A percentile compares a stretch with the other conserved stretches of the same genome.
phyloP scores from a whole-genome alignment of 2,329 filamentous ascomycete genomes.

The Raffaelea arxii region DNA sequence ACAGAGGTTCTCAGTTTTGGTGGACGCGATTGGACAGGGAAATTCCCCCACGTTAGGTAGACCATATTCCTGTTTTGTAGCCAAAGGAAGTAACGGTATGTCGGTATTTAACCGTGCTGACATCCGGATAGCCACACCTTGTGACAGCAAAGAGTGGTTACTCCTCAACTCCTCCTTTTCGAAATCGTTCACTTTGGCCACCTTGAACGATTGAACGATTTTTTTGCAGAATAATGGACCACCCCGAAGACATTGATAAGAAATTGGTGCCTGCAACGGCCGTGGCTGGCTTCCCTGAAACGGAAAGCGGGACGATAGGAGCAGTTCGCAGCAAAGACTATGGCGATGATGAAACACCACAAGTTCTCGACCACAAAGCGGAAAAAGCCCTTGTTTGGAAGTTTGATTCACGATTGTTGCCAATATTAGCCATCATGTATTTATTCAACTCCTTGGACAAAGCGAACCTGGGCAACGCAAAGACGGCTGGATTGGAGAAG shows the following conservation, averaged over 20 bases:
- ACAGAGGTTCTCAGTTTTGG: too few relatives aligned
- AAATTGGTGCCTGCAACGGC: conserved; percentile 1
- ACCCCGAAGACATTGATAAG: too few relatives aligned
- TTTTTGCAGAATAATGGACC: too few relatives aligned
- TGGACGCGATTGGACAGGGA: too few relatives aligned
- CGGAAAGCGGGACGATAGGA: neutral
- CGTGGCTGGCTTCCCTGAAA: neutral
- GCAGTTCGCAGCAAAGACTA: conserved; percentile 1
- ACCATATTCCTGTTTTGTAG: too few relatives aligned
- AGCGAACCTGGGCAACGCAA: conserved; percentile 12
- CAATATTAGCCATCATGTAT: conserved; percentile 46
- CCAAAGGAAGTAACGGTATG: too few relatives aligned
- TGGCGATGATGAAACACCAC: conserved; percentile 10
- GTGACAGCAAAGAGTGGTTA: neutral
- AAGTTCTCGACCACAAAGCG: conserved; percentile 29
- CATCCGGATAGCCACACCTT: neutral
- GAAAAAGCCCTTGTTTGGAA: conserved; percentile 43
- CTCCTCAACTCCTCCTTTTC: too few relatives aligned
- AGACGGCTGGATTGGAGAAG: neutral
- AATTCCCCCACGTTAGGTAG: too few relatives aligned
- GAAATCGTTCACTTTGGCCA: too few relatives aligned
- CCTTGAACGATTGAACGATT: too few relatives aligned
- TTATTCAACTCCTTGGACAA: conserved; percentile 39
- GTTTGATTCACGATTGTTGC: conserved; percentile 43
- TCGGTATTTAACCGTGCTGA: too few relatives aligned